These are phyloP conservation scores for Aspergillus sp. DNA, from an alignment of 2,329 filamentous ascomycete genomes.

Conservation along the genomic window DNA sequence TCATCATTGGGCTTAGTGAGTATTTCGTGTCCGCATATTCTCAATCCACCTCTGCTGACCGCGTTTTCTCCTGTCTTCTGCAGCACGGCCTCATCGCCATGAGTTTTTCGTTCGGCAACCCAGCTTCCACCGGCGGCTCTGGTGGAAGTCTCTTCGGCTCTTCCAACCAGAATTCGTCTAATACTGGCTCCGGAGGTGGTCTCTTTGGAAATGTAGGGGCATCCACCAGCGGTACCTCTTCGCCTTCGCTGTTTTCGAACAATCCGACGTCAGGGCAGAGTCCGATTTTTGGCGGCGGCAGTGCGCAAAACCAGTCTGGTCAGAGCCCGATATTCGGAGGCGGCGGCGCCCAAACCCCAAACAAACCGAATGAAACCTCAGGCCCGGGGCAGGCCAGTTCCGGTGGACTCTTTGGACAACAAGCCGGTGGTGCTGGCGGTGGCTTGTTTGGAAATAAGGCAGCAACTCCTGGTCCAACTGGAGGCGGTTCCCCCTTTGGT, in stretches of 20 bases:
- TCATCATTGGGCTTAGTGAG: slow-evolving; percentile 18
- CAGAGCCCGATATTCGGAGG: neutral
- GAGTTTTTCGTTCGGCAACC: slow-evolving; percentile 29
- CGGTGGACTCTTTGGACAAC: slow-evolving; percentile 25
- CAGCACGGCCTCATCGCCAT: slow-evolving; percentile 21
- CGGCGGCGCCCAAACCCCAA: slow-evolving; percentile 25
- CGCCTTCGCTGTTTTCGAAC: slow-evolving; percentile 20
- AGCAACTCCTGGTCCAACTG: slow-evolving; percentile 31
- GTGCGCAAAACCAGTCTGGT: neutral
- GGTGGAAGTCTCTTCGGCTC: slow-evolving; percentile 26
- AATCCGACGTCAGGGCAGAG: neutral
- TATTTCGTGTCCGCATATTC: slow-evolving; percentile 1
- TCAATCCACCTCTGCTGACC: slow-evolving; percentile 8
- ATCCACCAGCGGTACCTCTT: slow-evolving; percentile 16
- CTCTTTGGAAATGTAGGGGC: slow-evolving; percentile 36
- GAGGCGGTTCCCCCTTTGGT: slow-evolving; percentile 26
- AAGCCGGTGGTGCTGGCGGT: slow-evolving; percentile 14
- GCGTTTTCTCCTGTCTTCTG: slow-evolving; percentile 13
- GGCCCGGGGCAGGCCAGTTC: slow-evolving; percentile 22
- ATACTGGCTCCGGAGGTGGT: slow-evolving; percentile 18
- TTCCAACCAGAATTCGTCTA: slow-evolving; percentile 20
- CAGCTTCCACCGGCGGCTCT: slow-evolving; percentile 26
- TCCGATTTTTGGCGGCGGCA: neutral
- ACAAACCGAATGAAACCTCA: slow-evolving; percentile 24
- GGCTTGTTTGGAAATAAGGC: slow-evolving; percentile 25